Evolutionary conservation across 176 grass and related monocot genomes (phyloP), one percentile per base, ranked within the genome.

Genomic region (Poa annua): DNA sequence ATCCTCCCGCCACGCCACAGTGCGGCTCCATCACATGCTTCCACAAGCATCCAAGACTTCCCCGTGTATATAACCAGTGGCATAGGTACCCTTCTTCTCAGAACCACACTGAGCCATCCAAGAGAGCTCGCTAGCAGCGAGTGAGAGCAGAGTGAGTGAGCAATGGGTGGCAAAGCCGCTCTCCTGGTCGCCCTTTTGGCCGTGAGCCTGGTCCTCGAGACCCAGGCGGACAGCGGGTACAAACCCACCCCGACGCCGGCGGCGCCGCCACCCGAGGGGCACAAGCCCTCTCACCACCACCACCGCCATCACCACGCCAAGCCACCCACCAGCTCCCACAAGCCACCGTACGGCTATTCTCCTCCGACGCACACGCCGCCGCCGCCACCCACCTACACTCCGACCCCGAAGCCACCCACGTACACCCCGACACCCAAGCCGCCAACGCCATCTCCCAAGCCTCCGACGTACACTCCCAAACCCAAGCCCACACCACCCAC

Each of bases 141-240:
- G 21, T 14, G 12, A 36, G 67, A 7, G 49, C 2, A 17, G 29
- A 63, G 62, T 66, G 64, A 22, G 16, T 48, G 47, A 36, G 57
- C 25, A 24, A 90, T 87, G 88, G 84, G 67, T 74, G 75, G 56
- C 80, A 86, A 57, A 25, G 87, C 86, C 3, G 80, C 85, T 54
- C 77, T 88, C 66, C 33, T 93, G 63, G 65, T 89, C 81, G 86
- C 84, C 85, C 78, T 94, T 7, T 71, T 94, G 84, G 85, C 89
- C 85, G 64, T 85, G 48, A 89, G 83, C 86, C 61, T 94, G 66
- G 80, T 78, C 42, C 50, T 92, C 12, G 92, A 89, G 77, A 47
- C 55, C 63, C 61, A 79, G 24, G 92, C 92, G 21, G 20, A 74
- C 66, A 6, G 4, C 11, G 84, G 79, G 48, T 88, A 93, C 73